Conservation (phyloP, 192 early-diverging fungal genomes). For the Backusella morwellensis region DNA sequence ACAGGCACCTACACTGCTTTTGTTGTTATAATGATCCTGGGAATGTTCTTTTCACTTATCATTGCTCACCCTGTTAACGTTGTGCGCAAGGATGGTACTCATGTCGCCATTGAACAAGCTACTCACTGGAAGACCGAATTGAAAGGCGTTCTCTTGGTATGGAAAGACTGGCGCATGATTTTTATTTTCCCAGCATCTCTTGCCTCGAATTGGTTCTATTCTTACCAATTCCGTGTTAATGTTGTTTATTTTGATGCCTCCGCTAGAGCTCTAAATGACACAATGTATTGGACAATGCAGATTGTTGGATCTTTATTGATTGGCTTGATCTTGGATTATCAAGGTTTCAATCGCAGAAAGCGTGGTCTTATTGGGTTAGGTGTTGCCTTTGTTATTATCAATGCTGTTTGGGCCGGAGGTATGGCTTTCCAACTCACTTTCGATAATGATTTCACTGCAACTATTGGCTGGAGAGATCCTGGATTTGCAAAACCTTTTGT, state of each 20-base stretch:
- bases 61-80: conserved; percentile 48
- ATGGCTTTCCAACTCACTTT: conserved; percentile 34
- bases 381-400: conserved; percentile 8
- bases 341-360: conserved; percentile 16
- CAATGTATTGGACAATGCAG: conserved; percentile 64
- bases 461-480: conserved; percentile 48
- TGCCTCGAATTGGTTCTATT: conserved; percentile 77
- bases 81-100: conserved; percentile 61
- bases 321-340: conserved; percentile 27
- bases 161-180: conserved; percentile 62
- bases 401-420: conserved; percentile 30
- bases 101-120: conserved; percentile 56
- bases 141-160: conserved; percentile 49
- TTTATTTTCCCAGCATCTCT: conserved; percentile 65
- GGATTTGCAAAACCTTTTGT: conserved; percentile 32
- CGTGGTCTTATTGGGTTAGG: conserved; percentile 24
- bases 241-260: conserved; percentile 63
- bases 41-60: conserved; percentile 6
- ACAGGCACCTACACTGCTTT: conserved; percentile 33
- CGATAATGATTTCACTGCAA: conserved; percentile 33
- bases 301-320: conserved; percentile 26
- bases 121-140: conserved; percentile 58
- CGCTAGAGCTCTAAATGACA: conserved; percentile 68
- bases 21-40: conserved; percentile 32
- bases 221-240: conserved; percentile 72